Evolutionary conservation across 352 stramenopile genomes (phyloP).

Genomic region (Pythium sp.): DNA sequence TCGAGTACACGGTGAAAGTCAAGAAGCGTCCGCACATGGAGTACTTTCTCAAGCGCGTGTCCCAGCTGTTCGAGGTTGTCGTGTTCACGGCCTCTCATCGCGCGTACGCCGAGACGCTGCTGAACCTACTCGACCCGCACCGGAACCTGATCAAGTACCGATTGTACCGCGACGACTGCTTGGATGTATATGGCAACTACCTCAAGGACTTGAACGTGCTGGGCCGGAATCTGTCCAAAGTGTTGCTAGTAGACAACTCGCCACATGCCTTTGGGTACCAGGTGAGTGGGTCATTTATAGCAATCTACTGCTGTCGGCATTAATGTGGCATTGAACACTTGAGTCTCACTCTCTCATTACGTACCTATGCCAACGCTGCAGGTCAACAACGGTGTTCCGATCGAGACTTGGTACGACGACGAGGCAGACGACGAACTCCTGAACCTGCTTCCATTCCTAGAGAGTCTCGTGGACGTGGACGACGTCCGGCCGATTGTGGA

Average conservation of each 20-base stretch:
- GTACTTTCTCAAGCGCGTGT: constrained; percentile 93
- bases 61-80: constrained; percentile 97
- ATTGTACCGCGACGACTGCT: constrained; percentile 94
- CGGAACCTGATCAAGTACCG: constrained; percentile 90
- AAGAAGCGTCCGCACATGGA: constrained; percentile 95
- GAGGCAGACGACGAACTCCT: constrained; percentile 94
- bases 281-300: constrained; percentile 20
- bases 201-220: constrained; percentile 98
- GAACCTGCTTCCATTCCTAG: constrained; percentile 95
- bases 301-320: neutral
- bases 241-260: constrained; percentile 97
- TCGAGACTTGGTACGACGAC: constrained; percentile 99
- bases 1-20: constrained; percentile 96
- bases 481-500: constrained; percentile 90
- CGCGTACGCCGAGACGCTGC: constrained; percentile 95
- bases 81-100: constrained; percentile 97
- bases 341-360: neutral
- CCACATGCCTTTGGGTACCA: constrained; percentile 98
- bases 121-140: constrained; percentile 96
- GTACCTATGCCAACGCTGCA: constrained; percentile 9
- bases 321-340: neutral
- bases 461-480: constrained; percentile 81
- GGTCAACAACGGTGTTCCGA: constrained; percentile 97
- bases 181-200: constrained; percentile 97
- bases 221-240: constrained; percentile 88